Conservation (phyloP, 2,329 filamentous ascomycete genomes). For the Fusarium chuoi region DNA sequence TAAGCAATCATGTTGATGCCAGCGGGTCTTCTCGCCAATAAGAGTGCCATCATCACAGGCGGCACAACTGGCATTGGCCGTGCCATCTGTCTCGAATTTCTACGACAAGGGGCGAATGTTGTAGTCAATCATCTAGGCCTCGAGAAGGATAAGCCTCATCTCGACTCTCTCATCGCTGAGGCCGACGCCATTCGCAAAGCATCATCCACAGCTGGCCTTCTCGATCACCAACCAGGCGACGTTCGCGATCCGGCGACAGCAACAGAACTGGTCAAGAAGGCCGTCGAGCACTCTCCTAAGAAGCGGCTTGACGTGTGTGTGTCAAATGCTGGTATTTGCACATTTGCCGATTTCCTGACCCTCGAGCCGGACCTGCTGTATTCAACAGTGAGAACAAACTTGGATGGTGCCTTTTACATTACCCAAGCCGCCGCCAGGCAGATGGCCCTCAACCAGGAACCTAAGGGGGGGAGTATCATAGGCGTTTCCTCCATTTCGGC, state of each 20-base stretch:
- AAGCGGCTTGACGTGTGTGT: slow-evolving; percentile 80
- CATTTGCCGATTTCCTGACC: slow-evolving; percentile 86
- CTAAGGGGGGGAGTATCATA: slow-evolving; percentile 82
- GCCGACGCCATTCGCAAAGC: slow-evolving; percentile 57
- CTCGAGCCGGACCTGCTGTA: slow-evolving; percentile 76
- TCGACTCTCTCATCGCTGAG: slow-evolving; percentile 63
- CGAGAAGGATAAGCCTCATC: slow-evolving; percentile 60
- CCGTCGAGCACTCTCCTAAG: slow-evolving; percentile 62
- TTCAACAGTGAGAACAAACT: slow-evolving; percentile 80
- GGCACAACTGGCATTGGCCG: slow-evolving; percentile 88
- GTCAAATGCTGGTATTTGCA: slow-evolving; percentile 88
- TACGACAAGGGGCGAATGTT: slow-evolving; percentile 80
- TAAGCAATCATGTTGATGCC: slow-evolving; percentile 53
- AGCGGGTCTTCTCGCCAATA: slow-evolving; percentile 71
- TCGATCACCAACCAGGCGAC: slow-evolving; percentile 80
- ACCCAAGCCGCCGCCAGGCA: slow-evolving; percentile 86
- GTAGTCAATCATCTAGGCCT: slow-evolving; percentile 82
- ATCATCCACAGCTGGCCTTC: slow-evolving; percentile 59
- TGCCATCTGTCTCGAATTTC: slow-evolving; percentile 83
- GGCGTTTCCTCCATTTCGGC: slow-evolving; percentile 78
- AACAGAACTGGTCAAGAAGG: slow-evolving; percentile 70
- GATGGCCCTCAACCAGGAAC: slow-evolving; percentile 73
- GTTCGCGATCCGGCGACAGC: slow-evolving; percentile 80
- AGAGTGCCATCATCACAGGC: slow-evolving; percentile 87
- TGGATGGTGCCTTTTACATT: slow-evolving; percentile 88